phyloP scores from a whole-genome alignment of 352 stramenopile species.

The Thalassiosira livingstoniorum region DNA sequence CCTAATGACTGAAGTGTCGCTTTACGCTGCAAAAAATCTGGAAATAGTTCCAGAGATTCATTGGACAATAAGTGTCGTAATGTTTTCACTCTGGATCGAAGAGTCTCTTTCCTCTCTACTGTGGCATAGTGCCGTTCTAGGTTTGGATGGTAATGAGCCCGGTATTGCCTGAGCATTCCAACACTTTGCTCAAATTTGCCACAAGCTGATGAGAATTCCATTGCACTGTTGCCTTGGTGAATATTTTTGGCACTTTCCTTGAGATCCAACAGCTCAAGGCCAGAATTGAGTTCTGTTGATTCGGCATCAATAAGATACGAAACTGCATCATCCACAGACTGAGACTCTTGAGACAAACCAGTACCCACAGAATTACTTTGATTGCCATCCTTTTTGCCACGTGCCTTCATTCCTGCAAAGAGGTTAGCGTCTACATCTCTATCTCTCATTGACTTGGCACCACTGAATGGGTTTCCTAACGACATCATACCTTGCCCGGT shows the following conservation, averaged over 20 bases:
- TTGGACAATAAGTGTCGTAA: constrained; percentile 81
- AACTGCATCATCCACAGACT: constrained; percentile 68
- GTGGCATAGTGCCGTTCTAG: constrained; percentile 71
- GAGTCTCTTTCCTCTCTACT: constrained; percentile 76
- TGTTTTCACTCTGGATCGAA: constrained; percentile 63
- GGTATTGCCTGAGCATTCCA: constrained; percentile 55
- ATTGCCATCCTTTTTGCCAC: constrained; percentile 60
- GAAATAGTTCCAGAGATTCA: constrained; percentile 92
- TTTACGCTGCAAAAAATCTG: constrained; percentile 96
- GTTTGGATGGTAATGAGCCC: constrained; percentile 74
- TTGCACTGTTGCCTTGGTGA: constrained; percentile 63
- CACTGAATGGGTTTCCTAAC: constrained; percentile 57
- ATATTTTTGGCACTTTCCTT: constrained; percentile 70
- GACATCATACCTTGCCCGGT: not conserved
- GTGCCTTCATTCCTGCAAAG: constrained; percentile 75
- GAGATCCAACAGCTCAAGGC: constrained; percentile 67
- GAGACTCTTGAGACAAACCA: constrained; percentile 52
- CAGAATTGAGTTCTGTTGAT: constrained; percentile 52
- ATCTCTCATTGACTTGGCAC: constrained; percentile 50
- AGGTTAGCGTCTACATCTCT: constrained; percentile 55
- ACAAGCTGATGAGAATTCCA: constrained; percentile 68
- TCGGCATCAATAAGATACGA: constrained; percentile 70
- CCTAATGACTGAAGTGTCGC: constrained; percentile 92
- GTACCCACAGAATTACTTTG: constrained; percentile 33
- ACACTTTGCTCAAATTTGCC: constrained; percentile 54